Conservation (phyloP, 2,329 filamentous ascomycete species). For the Nothomitra cinnamomea region DNA sequence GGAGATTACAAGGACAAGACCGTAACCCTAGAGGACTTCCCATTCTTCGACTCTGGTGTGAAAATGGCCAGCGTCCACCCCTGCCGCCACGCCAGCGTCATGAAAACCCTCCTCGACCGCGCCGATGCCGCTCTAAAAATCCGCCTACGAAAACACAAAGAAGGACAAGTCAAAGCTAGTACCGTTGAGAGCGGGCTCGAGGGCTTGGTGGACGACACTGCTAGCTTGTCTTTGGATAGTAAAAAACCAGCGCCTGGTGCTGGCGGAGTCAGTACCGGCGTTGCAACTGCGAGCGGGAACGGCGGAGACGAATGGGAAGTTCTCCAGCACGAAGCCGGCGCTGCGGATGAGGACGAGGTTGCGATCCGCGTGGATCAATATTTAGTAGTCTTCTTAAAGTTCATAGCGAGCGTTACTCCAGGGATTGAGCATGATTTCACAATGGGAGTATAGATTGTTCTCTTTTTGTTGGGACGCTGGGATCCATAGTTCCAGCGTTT, state of each 20-base stretch:
- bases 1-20: constrained; percentile 98
- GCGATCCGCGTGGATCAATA: constrained; percentile 82
- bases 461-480: neutral
- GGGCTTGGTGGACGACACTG: constrained; percentile 68
- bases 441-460: constrained; percentile 56
- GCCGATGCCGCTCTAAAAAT: constrained; percentile 87
- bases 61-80: constrained; percentile 97
- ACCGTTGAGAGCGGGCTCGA: constrained; percentile 51
- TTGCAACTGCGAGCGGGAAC: constrained; percentile 21
- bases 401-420: constrained; percentile 79
- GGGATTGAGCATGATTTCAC: constrained; percentile 97
- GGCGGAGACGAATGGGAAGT: constrained; percentile 48
- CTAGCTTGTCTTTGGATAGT: constrained; percentile 41
- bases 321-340: constrained; percentile 33
- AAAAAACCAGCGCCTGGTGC: constrained; percentile 22
- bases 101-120: constrained; percentile 93
- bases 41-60: constrained; percentile 76
- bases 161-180: constrained; percentile 28
- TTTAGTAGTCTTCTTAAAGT: constrained; percentile 73
- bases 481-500: neutral
- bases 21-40: constrained; percentile 93
- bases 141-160: constrained; percentile 62
- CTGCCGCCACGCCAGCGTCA: constrained; percentile 92
- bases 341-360: constrained; percentile 42
- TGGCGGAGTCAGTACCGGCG: constrained; percentile 16